Evolutionary conservation across 2,329 filamentous ascomycete genomes (phyloP).

Genomic region (Xenosphaeropsis pyriputrescens): DNA sequence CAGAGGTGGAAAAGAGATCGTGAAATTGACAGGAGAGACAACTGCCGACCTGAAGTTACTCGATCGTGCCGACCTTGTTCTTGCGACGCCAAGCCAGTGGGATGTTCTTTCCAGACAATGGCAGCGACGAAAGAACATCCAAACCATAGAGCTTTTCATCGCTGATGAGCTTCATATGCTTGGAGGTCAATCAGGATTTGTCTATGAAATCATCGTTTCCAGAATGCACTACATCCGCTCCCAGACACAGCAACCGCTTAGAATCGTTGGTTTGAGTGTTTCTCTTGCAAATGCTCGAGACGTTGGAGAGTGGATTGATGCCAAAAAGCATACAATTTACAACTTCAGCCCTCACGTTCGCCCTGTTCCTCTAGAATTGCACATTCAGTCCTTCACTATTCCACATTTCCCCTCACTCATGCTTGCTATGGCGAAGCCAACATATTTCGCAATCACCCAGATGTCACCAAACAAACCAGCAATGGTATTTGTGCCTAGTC

Average conservation of each 20-base stretch:
- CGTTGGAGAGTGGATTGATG: constrained; percentile 94
- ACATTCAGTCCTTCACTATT: constrained; percentile 89
- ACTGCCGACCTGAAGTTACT: constrained; percentile 81
- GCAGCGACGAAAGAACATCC: constrained; percentile 91
- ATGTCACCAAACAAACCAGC: constrained; percentile 81
- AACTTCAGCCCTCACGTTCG: constrained; percentile 94
- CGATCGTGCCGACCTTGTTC: constrained; percentile 73
- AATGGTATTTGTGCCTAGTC: constrained; percentile 80
- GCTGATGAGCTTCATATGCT: constrained; percentile 92
- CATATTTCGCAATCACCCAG: constrained; percentile 77
- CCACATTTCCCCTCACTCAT: constrained; percentile 96
- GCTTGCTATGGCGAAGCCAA: constrained; percentile 95
- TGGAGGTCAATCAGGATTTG: constrained; percentile 70
- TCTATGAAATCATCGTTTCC: constrained; percentile 95
- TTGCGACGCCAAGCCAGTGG: constrained; percentile 91
- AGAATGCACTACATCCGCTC: constrained; percentile 93
- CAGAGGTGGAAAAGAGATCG: constrained; percentile 73
- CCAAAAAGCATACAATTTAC: constrained; percentile 95
- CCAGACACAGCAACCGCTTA: constrained; percentile 70
- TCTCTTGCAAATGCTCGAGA: constrained; percentile 88
- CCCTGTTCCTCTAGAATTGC: constrained; percentile 78
- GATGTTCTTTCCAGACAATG: constrained; percentile 91
- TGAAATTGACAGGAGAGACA: constrained; percentile 88
- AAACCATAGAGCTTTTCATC: constrained; percentile 80
- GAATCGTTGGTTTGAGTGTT: constrained; percentile 81